phyloP scores from a whole-genome alignment of 2,329 filamentous ascomycete genomes.

The Dactylellina drechsleri region DNA sequence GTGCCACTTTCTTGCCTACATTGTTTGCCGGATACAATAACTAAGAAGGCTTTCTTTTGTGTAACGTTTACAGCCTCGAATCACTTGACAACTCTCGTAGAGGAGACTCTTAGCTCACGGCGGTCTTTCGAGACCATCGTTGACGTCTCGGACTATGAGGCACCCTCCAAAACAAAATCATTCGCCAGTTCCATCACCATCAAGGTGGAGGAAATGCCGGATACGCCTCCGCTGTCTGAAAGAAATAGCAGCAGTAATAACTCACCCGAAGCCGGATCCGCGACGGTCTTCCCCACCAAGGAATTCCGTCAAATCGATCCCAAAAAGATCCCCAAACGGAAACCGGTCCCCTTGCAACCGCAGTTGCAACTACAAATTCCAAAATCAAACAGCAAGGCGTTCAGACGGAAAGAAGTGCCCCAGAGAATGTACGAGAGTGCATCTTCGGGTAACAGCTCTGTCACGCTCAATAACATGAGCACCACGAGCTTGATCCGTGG shows the following conservation, averaged over 20 bases:
- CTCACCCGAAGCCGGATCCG: constrained; percentile 1
- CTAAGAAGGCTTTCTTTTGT: constrained; percentile 23
- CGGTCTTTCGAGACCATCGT: constrained; percentile 36
- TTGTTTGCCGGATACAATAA: not conserved
- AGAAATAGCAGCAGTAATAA: not conserved
- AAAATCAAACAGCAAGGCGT: constrained; percentile 38
- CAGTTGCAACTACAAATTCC: constrained; percentile 35
- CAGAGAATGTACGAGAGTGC: constrained; percentile 37
- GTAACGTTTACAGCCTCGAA: constrained; percentile 27
- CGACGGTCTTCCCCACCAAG: constrained; percentile 1
- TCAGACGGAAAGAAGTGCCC: constrained; percentile 45
- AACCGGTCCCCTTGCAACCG: constrained; percentile 38
- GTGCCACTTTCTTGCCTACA: not conserved
- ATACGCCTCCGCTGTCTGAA: constrained; percentile 18
- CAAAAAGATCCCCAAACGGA: constrained; percentile 50
- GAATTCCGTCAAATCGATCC: constrained; percentile 48
- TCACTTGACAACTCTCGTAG: constrained; percentile 40
- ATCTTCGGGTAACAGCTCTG: constrained; percentile 20
- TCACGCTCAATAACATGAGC: constrained; percentile 23
- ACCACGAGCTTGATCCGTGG: constrained; percentile 2
- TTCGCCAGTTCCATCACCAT: constrained; percentile 35
- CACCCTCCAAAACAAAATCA: constrained; percentile 18
- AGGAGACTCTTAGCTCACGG: constrained; percentile 20
- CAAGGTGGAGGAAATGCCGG: constrained; percentile 41
- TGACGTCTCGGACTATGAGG: constrained; percentile 10